Base-by-base conservation (phyloP, 257 asterid species). In the Salvia rosmarinus region DNA sequence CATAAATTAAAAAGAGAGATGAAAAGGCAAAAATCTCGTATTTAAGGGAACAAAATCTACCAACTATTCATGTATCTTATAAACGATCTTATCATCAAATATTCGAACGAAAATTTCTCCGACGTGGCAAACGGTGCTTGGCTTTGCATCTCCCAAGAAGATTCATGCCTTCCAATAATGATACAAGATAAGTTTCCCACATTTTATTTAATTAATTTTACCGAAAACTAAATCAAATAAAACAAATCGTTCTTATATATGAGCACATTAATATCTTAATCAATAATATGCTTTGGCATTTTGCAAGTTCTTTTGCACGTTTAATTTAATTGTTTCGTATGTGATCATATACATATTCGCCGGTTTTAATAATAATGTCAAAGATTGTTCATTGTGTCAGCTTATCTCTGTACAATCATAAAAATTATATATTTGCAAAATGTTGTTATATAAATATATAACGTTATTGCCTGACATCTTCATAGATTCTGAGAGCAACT, bases 71-170 rank as follows among this genome's bases (percentile, higher is more conserved):
- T 19, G 47, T 58, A 63, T 70, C 72, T 61, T 76, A n/a, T 76
- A 54, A 54, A 72, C 72, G 74, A 72, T 75, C 77, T 64, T 79
- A 79, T 75, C 78, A 52, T 71, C 25, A 51, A 80, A 68, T 80
- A 80, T 75, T 65, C 71, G 20, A 32, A 39, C 9, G 25, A 49
- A 66, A 54, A 25, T 0, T 62, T 14, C 28, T 47, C 58, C 74
- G 46, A 71, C 63, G 82, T 81, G 82, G 80, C 82, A 50, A 64
- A 21, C 54, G 43, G 2, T 73, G 12, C 70, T 30, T 75, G 79
- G 80, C 70, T 64, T 64, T 59, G 78, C 75, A 81, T 74, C 82
- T 81, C 74, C 82, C 61, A 0, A 9, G 73, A 78, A 67, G 82
- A 78, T 74, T 70, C 73, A 12, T 81, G 78, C 80, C 46, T 51